Conservation (phyloP, 2,329 filamentous ascomycete species). For the Fusarium secorum region DNA sequence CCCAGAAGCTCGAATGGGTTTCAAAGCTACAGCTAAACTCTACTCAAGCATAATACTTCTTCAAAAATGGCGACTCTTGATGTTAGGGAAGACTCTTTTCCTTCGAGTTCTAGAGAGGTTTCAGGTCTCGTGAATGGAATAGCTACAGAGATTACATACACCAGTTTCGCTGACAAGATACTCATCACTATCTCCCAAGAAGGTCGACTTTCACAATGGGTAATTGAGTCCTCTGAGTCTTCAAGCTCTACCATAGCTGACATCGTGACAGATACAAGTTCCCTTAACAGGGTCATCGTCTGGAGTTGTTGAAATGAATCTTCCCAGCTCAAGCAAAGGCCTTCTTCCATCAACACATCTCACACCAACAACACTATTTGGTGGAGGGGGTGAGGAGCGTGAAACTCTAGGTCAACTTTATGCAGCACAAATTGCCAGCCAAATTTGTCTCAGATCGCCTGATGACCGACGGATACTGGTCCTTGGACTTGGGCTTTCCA, state of each 20-base stretch:
- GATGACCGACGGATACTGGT: slow-evolving; percentile 68
- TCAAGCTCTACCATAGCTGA: neutral
- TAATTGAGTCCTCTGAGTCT: slow-evolving; percentile 49
- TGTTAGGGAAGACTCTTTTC: slow-evolving; percentile 67
- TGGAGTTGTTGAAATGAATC: slow-evolving; percentile 67
- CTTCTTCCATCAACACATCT: slow-evolving; percentile 80
- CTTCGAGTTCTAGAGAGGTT: slow-evolving; percentile 67
- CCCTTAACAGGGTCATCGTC: slow-evolving; percentile 74
- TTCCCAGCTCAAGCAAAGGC: slow-evolving; percentile 55
- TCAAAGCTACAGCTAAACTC: slow-evolving; percentile 12
- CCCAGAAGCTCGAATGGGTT: neutral
- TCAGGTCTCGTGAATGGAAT: slow-evolving; percentile 71
- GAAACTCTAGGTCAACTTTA: slow-evolving; percentile 88
- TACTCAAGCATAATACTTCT: slow-evolving; percentile 8
- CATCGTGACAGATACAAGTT: slow-evolving; percentile 71
- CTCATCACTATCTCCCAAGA: slow-evolving; percentile 88
- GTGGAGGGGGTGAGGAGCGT: slow-evolving; percentile 78
- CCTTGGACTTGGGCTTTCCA: slow-evolving; percentile 66
- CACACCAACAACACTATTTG: slow-evolving; percentile 86
- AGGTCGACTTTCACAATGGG: slow-evolving; percentile 90
- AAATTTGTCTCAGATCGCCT: slow-evolving; percentile 75
- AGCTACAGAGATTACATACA: slow-evolving; percentile 74
- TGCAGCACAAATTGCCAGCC: slow-evolving; percentile 86
- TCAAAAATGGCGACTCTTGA: slow-evolving; percentile 51
- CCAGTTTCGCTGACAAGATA: slow-evolving; percentile 89